phyloP scores from a whole-genome alignment of 257 asterid genomes.

The Solanum piurae region DNA sequence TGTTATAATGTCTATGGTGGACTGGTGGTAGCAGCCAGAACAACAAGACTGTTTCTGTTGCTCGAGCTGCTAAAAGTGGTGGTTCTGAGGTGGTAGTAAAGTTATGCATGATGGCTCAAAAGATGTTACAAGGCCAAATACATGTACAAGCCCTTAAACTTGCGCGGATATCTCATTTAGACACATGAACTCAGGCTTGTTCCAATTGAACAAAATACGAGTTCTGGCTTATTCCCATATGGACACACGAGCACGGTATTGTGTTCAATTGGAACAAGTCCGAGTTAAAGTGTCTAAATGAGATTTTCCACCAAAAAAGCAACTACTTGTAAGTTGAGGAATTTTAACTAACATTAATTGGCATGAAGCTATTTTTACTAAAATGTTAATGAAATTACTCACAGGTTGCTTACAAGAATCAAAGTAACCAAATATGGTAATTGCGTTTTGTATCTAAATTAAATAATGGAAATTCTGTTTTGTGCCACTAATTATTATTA shows the following conservation, averaged over 20 bases:
- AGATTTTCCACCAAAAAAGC: rapidly evolving
- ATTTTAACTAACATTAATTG: background rate
- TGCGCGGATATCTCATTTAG: background rate
- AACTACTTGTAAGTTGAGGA: background rate
- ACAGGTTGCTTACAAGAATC: background rate
- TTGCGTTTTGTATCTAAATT: background rate
- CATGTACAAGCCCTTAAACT: background rate
- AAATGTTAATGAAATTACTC: background rate
- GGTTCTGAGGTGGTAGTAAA: background rate
- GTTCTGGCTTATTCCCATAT: too few relatives aligned
- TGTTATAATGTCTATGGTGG: background rate
- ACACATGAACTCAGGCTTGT: background rate
- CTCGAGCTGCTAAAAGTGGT: background rate
- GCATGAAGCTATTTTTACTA: background rate
- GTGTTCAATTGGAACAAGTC: background rate
- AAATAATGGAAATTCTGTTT: background rate
- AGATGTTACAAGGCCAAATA: background rate
- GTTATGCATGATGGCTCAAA: background rate
- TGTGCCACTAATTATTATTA: background rate
- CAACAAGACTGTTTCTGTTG: background rate
- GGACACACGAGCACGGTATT: too few relatives aligned
- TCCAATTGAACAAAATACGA: background rate
- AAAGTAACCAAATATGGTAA: background rate
- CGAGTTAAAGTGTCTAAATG: background rate
- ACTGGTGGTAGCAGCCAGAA: background rate